Conservation (phyloP, 805 yeast genomes). For the Millerozyma acaciae region DNA sequence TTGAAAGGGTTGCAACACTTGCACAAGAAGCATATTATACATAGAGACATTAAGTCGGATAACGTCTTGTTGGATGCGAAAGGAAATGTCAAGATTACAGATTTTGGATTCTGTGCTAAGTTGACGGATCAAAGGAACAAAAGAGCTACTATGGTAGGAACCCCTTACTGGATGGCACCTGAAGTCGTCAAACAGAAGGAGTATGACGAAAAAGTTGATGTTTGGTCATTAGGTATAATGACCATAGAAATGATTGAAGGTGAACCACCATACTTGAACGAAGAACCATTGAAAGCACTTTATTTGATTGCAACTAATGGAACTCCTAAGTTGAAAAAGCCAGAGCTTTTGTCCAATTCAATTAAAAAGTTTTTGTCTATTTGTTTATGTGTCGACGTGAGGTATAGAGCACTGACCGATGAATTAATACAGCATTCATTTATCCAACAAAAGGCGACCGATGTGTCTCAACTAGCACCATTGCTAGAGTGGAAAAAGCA, state of each 20-base stretch:
- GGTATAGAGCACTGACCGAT: constrained; percentile 85
- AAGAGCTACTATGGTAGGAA: constrained; percentile 84
- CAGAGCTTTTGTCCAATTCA: constrained; percentile 64
- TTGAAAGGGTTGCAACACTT: constrained; percentile 86
- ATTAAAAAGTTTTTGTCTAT: constrained; percentile 85
- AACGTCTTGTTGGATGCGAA: constrained; percentile 41
- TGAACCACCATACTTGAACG: constrained; percentile 80
- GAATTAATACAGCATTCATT: constrained; percentile 79
- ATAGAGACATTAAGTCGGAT: constrained; percentile 48
- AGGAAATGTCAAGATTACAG: constrained; percentile 44
- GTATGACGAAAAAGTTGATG: constrained; percentile 77
- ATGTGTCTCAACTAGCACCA: constrained; percentile 53
- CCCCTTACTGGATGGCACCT: constrained; percentile 92
- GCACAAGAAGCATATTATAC: constrained; percentile 90
- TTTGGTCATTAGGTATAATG: constrained; percentile 84
- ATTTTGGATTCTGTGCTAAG: constrained; percentile 61
- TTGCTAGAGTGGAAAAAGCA: constrained; percentile 50
- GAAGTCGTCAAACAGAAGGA: constrained; percentile 78
- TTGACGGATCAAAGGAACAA: constrained; percentile 68
- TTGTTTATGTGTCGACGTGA: constrained; percentile 91
- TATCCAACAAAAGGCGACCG: constrained; percentile 57
- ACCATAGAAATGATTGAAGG: constrained; percentile 85
- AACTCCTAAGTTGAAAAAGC: constrained; percentile 69
- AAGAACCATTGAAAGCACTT: constrained; percentile 72
- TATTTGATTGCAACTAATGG: constrained; percentile 78